Conservation (phyloP, 2,329 filamentous ascomycete species). For the Botrytis galanthina region DNA sequence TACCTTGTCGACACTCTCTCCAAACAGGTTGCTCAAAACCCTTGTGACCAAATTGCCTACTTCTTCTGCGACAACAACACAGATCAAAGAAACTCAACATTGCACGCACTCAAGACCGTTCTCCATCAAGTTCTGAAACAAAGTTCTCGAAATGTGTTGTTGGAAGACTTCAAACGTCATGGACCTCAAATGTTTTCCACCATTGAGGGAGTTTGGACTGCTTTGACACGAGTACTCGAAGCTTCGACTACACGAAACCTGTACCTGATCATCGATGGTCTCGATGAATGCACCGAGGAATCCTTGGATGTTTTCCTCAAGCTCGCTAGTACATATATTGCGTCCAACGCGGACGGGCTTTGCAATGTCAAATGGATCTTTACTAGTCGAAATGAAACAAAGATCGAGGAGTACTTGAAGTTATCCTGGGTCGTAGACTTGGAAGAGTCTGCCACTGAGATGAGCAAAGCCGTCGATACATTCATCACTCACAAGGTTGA, state of each 20-base stretch:
- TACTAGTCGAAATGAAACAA: conserved; percentile 20
- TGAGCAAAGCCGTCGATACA: conserved; percentile 6
- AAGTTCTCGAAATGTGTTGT: conserved; percentile 13
- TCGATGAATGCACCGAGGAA: conserved; percentile 20
- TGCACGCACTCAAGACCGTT: conserved; percentile 21
- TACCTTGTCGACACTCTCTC: conserved; percentile 15
- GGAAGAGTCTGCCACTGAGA: conserved; percentile 7
- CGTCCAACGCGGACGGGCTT: conserved; percentile 11
- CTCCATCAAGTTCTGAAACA: conserved; percentile 17
- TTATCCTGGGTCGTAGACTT: conserved; percentile 16
- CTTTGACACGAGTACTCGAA: conserved; percentile 16
- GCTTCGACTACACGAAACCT: conserved; percentile 17
- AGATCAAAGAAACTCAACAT: conserved; percentile 15
- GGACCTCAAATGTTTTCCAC: conserved; percentile 18
- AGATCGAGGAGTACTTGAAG: conserved; percentile 18
- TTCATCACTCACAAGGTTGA: conserved; percentile 17
- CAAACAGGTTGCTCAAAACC: conserved; percentile 19
- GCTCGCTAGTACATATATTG: conserved; percentile 16
- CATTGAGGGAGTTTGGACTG: conserved; percentile 18
- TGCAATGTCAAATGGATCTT: conserved; percentile 23
- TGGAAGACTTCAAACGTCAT: conserved; percentile 19
- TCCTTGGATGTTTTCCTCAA: conserved; percentile 16
- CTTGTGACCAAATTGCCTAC: conserved; percentile 17
- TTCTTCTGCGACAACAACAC: conserved; percentile 21
- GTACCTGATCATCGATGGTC: conserved; percentile 21